Conservation (phyloP, 805 yeast species). For the Candida michaelii region DNA sequence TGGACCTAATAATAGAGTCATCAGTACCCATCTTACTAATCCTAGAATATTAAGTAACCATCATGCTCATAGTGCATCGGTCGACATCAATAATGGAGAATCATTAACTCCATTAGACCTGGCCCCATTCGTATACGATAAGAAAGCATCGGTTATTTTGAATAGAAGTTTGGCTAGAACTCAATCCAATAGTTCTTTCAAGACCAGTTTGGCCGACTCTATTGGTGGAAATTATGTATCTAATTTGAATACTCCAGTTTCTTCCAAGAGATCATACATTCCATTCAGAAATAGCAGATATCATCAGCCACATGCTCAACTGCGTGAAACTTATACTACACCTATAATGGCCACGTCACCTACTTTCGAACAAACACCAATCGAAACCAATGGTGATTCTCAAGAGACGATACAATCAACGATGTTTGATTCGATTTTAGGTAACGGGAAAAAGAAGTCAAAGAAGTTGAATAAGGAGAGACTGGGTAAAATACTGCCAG, state of each 20-base stretch:
- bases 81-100: slow-evolving; percentile 55
- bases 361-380: slow-evolving; percentile 21
- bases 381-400: slow-evolving; percentile 5
- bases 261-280: slow-evolving; percentile 35
- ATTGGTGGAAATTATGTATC: slow-evolving; percentile 24
- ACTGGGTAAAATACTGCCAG: slow-evolving; percentile 7
- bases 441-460: slow-evolving; percentile 25
- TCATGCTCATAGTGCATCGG: slow-evolving; percentile 52
- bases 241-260: slow-evolving; percentile 9
- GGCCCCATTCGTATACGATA: slow-evolving; percentile 77
- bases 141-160: slow-evolving; percentile 72
- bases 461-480: slow-evolving; percentile 13
- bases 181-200: slow-evolving; percentile 75
- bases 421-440: slow-evolving; percentile 27
- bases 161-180: slow-evolving; percentile 72
- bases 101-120: slow-evolving; percentile 58
- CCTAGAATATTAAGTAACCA: slow-evolving; percentile 14
- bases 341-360: slow-evolving; percentile 24
- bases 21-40: not conserved
- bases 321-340: slow-evolving; percentile 21
- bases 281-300: slow-evolving; percentile 39
- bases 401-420: slow-evolving; percentile 9
- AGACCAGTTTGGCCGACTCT: slow-evolving; percentile 71
- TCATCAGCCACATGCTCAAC: slow-evolving; percentile 9
- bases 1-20: not conserved